Evolutionary conservation across 202 grass and related monocot species (phyloP), one percentile per base, ranked within the genome.

Genomic region (Cymbopogon flexuosus): DNA sequence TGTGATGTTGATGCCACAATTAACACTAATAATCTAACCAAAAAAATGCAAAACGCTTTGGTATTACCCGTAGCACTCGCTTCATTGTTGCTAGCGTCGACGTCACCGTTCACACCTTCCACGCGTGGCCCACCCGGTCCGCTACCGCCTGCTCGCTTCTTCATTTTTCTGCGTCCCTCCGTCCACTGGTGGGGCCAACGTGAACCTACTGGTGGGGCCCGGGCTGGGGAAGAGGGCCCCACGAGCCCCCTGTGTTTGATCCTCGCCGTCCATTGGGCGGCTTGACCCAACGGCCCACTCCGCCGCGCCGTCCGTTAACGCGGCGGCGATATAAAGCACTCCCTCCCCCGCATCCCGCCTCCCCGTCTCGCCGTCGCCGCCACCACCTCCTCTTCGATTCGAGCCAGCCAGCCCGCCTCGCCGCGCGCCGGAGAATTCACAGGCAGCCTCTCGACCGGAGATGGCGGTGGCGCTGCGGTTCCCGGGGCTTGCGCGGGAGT

Each of bases 391-490:
- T 3, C 1, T 29, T 46, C 29, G 64, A 60, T 9, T 59, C 56
- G 21, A 60, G 0, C 51, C 18, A 60, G 0, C 51, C 18, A 0
- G 47, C 16, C 30, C 51, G 63, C 65, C 14, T 21, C 74, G 22
- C 76, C 22, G 19, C 57, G 59, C 51, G 2, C 59, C 59, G 59
- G 24, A 30, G 10, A 62, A 62, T 6, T 13, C 24, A 62, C 22
- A 27, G 21, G 21, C 10, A 27, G 27, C 27, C 3, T 76, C 76
- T 40, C 33, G 51, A 46, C 46, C 19, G 8, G 21, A 35, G 42
- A 97, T 94, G 94, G 86, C 86, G 62, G 45, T 36, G n/a, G 82
- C 88, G 71, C 61, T 97, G 46, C 88, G 83, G 10, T 52, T 75
- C 76, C 39, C 57, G 5, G 88, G 71, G 35, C 18, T 86, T 18